Conservation (phyloP, 164 flowering plant species). For the Vitis riparia region DNA sequence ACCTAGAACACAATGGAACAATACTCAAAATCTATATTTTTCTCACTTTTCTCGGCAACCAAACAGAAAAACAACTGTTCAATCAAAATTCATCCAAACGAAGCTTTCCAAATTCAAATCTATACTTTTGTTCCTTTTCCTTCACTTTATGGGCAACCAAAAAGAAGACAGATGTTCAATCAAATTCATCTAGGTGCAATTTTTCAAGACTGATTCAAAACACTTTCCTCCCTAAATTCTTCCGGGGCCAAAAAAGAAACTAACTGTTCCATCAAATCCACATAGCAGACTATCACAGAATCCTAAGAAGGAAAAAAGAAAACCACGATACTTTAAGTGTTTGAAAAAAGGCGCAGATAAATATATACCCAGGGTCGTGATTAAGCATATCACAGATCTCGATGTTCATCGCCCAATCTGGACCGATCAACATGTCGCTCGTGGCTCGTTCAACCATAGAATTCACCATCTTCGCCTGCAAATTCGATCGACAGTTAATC, state of each 20-base stretch:
- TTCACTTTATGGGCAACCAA: no score
- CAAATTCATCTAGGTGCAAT: no score
- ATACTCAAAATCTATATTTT: background rate
- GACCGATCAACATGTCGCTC: slow-evolving; percentile 91
- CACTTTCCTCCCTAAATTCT: no score
- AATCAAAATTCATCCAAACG: background rate
- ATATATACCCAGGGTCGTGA: slow-evolving; percentile 76
- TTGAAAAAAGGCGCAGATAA: background rate
- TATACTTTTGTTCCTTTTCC: no score
- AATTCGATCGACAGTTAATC: background rate
- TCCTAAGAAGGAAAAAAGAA: slow-evolving; percentile 1
- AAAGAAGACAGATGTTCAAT: no score
- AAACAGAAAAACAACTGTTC: background rate
- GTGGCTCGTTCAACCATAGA: slow-evolving; percentile 90
- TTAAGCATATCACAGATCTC: slow-evolving; percentile 96
- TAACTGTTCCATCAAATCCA: background rate
- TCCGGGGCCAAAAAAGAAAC: background rate
- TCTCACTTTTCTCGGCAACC: slow-evolving; percentile 4
- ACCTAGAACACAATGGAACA: no score
- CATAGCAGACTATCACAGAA: background rate
- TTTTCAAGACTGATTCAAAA: no score
- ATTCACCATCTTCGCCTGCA: slow-evolving; percentile 68
- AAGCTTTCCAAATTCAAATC: no score
- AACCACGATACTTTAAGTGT: background rate
- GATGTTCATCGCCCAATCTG: slow-evolving; percentile 97